phyloP scores from a whole-genome alignment of 768 basidiomycete genomes.

The Panus rudis region DNA sequence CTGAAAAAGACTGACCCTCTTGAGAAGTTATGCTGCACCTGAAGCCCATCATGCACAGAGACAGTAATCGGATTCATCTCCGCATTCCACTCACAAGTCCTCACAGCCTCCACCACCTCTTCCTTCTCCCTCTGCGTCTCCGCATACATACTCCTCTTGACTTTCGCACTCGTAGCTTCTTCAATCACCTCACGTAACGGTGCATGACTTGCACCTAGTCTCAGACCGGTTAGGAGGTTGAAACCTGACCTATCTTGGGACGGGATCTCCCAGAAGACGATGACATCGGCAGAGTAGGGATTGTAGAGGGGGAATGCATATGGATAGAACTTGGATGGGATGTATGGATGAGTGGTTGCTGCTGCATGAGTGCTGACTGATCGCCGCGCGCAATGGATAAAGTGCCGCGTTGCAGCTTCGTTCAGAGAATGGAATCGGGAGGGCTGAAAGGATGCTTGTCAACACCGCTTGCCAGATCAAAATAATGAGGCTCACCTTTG shows the following conservation, averaged over 20 bases:
- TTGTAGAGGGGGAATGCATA: constrained; percentile 77
- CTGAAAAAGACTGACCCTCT: constrained; percentile 50
- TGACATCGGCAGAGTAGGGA: constrained; percentile 62
- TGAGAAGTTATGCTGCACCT: constrained; percentile 57
- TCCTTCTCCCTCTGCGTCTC: constrained; percentile 75
- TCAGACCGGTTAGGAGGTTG: constrained; percentile 47
- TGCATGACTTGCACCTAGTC: constrained; percentile 65
- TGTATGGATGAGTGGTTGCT: constrained; percentile 42
- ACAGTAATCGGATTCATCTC: constrained; percentile 73
- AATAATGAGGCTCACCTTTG: constrained; percentile 31
- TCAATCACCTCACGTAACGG: constrained; percentile 55
- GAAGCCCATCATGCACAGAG: constrained; percentile 34
- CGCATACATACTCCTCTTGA: constrained; percentile 82
- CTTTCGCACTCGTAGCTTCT: constrained; percentile 53
- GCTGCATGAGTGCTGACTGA: constrained; percentile 32
- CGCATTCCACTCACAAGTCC: constrained; percentile 65
- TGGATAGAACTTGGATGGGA: constrained; percentile 44
- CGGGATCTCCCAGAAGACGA: constrained; percentile 73
- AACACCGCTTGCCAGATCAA: constrained; percentile 1
- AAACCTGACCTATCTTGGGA: constrained; percentile 55
- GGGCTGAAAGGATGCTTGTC: constrained; percentile 5
- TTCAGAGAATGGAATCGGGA: constrained; percentile 10
- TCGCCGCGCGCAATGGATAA: constrained; percentile 47
- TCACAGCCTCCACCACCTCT: constrained; percentile 60
- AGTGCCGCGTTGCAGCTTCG: constrained; percentile 30